Conservation (phyloP, 2,329 filamentous ascomycete genomes). For the Fusarium goolgardi region DNA sequence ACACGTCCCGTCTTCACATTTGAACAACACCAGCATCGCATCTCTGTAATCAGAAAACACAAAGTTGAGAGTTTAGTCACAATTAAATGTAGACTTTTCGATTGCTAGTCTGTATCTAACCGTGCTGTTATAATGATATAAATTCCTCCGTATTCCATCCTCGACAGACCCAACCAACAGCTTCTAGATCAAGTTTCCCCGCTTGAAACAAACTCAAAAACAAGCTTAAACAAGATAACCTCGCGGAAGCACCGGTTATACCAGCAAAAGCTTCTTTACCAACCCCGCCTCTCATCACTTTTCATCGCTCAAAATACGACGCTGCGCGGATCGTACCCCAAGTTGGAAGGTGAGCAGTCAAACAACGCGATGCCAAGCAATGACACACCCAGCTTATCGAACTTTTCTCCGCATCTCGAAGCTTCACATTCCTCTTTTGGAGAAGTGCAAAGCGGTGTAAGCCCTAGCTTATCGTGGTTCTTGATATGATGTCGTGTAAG, state of each 20-base stretch:
- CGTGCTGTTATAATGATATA: too few relatives aligned
- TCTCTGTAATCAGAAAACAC: too few relatives aligned
- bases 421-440: conserved; percentile 32
- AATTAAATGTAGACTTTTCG: too few relatives aligned
- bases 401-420: neutral
- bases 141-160: too few relatives aligned
- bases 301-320: conserved; percentile 2
- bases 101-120: too few relatives aligned
- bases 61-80: too few relatives aligned
- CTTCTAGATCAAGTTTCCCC: neutral
- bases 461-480: conserved; percentile 19
- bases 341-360: conserved; percentile 26
- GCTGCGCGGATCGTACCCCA: conserved; percentile 18
- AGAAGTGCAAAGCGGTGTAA: conserved; percentile 26
- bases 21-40: too few relatives aligned
- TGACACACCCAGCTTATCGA: conserved; percentile 35
- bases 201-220: conserved; percentile 8
- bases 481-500: neutral
- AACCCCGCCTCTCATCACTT: conserved; percentile 6
- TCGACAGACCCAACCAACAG: neutral
- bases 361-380: conserved; percentile 22
- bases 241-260: conserved; percentile 6
- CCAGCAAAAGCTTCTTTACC: neutral
- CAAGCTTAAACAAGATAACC: conserved; percentile 27
- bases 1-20: too few relatives aligned